Evolutionary conservation across 257 asterid genomes (phyloP), one percentile per base, ranked within the genome.

Genomic region (Penstemon barbatus): DNA sequence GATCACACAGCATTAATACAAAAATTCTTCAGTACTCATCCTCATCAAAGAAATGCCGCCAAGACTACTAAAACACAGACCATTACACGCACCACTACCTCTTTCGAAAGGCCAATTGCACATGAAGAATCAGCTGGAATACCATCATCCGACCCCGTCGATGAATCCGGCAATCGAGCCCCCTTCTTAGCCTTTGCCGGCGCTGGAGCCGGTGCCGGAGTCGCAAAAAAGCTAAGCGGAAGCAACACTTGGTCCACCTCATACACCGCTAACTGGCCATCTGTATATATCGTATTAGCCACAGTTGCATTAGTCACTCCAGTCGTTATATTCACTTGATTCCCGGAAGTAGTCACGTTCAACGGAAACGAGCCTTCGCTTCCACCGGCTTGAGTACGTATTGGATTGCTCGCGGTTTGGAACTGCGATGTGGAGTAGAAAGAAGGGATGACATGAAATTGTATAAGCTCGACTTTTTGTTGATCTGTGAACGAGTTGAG

Each of bases 371-470:
- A 52, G 6, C 86, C 76, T 4, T 74, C 62, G 0, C 60, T 69
- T n/a, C 77, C 86, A 18, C 84, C 89, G 4, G 82, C 86, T 8
- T 83, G 79, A 5, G 86, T 83, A 53, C 78, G 53, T 8, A 83
- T 5, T 0, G 86, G 88, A 54, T 78, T 74, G 52, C 82, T 83
- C 0, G 72, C 69, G 6, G 84, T 83, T n/a, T 80, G 76, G 76
- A 83, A 80, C 25, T 76, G 79, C 1, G 79, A 36, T 63, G 68
- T 8, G 0, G 84, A 61, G 61, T 70, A 50, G 12, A 69, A 76
- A 7, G 80, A 39, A 41, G 87, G 85, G 64, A 85, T 73, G 59
- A 77, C 74, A 56, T 83, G 87, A 64, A 80, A 85, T 40, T 85
- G 85, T 6, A 85, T 45, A 4, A 85, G 78, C 3, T 83, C 82